phyloP scores from a whole-genome alignment of 2,329 filamentous ascomycete species.

The Rhinocladiella similis region DNA sequence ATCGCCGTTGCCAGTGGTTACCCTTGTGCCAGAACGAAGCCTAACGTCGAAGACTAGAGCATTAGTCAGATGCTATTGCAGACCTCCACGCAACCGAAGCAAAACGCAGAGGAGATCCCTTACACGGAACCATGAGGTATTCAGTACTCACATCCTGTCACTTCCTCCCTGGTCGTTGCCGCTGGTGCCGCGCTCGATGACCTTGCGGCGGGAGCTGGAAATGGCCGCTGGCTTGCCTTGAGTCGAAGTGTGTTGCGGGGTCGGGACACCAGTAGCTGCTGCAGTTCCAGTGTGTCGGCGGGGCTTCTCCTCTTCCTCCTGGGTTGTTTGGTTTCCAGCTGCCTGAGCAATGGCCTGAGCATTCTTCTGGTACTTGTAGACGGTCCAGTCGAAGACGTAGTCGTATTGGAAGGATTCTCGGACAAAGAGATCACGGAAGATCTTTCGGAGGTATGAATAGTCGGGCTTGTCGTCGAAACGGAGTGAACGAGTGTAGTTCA shows the following conservation, averaged over 20 bases:
- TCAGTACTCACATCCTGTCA: slow-evolving; percentile 94
- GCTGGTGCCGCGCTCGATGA: slow-evolving; percentile 66
- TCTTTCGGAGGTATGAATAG: slow-evolving; percentile 99
- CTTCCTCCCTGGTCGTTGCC: slow-evolving; percentile 68
- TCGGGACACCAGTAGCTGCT: slow-evolving; percentile 63
- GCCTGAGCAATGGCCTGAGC: slow-evolving; percentile 90
- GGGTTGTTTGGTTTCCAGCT: slow-evolving; percentile 63
- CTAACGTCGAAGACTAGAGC: slow-evolving; percentile 79
- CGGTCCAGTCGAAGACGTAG: slow-evolving; percentile 99
- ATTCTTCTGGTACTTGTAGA: slow-evolving; percentile 99
- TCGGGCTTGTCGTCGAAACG: slow-evolving; percentile 99
- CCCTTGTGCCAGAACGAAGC: slow-evolving; percentile 80
- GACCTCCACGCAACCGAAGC: slow-evolving; percentile 75
- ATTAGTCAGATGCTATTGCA: slow-evolving; percentile 78
- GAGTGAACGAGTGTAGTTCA: slow-evolving; percentile 98
- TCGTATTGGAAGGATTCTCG: slow-evolving; percentile 99
- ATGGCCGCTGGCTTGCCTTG: slow-evolving; percentile 71
- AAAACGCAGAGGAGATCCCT: slow-evolving; percentile 86
- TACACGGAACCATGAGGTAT: slow-evolving; percentile 72
- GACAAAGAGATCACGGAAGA: slow-evolving; percentile 99
- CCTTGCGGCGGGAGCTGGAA: slow-evolving; percentile 77
- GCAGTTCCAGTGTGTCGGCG: slow-evolving; percentile 58
- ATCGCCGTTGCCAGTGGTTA: slow-evolving; percentile 51
- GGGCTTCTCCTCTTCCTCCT: slow-evolving; percentile 75
- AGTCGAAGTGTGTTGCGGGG: slow-evolving; percentile 53